A percentile compares a stretch with the other conserved stretches of the same genome.
These are phyloP conservation scores for Cucumis hystrix DNA, from an alignment of 306 rosid genomes.

Conservation along the genomic window DNA sequence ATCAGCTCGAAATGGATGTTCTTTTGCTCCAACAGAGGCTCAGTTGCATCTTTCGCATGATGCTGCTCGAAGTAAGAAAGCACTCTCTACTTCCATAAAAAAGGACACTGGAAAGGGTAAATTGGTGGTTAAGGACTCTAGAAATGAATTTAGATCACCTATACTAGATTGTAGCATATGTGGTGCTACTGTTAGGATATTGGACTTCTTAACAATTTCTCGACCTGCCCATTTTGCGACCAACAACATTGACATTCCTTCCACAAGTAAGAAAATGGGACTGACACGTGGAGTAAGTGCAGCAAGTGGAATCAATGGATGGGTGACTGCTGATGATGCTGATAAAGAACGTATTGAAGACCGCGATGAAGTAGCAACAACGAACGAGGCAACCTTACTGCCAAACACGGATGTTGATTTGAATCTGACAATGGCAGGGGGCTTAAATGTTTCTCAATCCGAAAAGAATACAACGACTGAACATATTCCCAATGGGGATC, in stretches of 20 bases:
- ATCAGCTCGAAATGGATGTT: constrained; percentile 90
- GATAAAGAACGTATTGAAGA: constrained; percentile 87
- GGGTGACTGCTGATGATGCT: constrained; percentile 76
- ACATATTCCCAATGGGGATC: constrained; percentile 55
- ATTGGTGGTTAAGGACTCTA: constrained; percentile 48
- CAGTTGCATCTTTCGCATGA: constrained; percentile 59
- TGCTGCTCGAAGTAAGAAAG: constrained; percentile 52
- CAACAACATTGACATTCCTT: constrained; percentile 65
- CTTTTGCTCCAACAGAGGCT: constrained; percentile 60
- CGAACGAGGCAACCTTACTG: constrained; percentile 39
- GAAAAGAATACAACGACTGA: constrained; percentile 58
- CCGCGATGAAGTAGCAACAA: constrained; percentile 93
- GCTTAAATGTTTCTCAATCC: constrained; percentile 39
- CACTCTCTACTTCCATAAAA: constrained; percentile 61
- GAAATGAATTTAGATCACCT: constrained; percentile 61
- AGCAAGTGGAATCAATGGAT: constrained; percentile 96
- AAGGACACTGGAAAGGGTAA: constrained; percentile 66
- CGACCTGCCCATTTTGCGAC: constrained; percentile 70
- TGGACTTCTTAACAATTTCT: constrained; percentile 67
- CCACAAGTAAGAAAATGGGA: constrained; percentile 80
- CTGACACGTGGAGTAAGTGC: constrained; percentile 98
- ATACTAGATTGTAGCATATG: constrained; percentile 90
- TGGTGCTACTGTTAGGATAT: constrained; percentile 80
- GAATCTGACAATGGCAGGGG: constrained; percentile 87
- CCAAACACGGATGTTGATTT: constrained; percentile 61